These are phyloP conservation scores for Stellera chamaejasme DNA, from an alignment of 345 rosid genomes.

Conservation along the genomic window DNA sequence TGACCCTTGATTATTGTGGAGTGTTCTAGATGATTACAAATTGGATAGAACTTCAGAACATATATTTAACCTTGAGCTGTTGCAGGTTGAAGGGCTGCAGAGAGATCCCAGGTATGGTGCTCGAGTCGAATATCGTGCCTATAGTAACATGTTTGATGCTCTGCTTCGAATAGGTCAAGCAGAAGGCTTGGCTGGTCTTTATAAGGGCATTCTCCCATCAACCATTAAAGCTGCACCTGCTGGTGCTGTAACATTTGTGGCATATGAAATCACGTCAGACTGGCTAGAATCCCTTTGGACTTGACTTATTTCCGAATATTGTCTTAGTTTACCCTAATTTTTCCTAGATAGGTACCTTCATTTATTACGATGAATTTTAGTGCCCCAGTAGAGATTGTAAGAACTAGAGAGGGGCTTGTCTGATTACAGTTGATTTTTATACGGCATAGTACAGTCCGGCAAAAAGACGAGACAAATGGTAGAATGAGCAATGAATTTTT, in stretches of 20 bases:
- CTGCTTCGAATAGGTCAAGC: slow-evolving; percentile 37
- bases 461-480: too few relatives aligned
- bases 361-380: slow-evolving; percentile 16
- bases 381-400: slow-evolving; percentile 11
- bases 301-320: slow-evolving; percentile 22
- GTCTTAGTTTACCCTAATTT: slow-evolving; percentile 8
- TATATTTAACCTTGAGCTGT: slow-evolving; percentile 8
- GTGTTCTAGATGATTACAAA: not conserved
- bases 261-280: slow-evolving; percentile 65
- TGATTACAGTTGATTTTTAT: too few relatives aligned
- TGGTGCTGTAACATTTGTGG: slow-evolving; percentile 93
- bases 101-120: slow-evolving; percentile 93
- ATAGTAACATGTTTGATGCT: slow-evolving; percentile 79
- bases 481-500: too few relatives aligned
- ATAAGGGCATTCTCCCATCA: slow-evolving; percentile 90
- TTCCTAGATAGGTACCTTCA: slow-evolving; percentile 13
- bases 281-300: slow-evolving; percentile 69
- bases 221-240: slow-evolving; percentile 98
- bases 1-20: too few relatives aligned
- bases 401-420: not conserved
- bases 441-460: slow-evolving; percentile 1
- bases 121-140: slow-evolving; percentile 56
- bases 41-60: not conserved
- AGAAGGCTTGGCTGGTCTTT: slow-evolving; percentile 92
- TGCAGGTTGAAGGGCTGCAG: slow-evolving; percentile 81